A percentile compares a stretch with the other conserved stretches of the same genome.
Evolutionary conservation across 164 flowering plant genomes (phyloP).

Genomic region (Aristolochia californica): DNA sequence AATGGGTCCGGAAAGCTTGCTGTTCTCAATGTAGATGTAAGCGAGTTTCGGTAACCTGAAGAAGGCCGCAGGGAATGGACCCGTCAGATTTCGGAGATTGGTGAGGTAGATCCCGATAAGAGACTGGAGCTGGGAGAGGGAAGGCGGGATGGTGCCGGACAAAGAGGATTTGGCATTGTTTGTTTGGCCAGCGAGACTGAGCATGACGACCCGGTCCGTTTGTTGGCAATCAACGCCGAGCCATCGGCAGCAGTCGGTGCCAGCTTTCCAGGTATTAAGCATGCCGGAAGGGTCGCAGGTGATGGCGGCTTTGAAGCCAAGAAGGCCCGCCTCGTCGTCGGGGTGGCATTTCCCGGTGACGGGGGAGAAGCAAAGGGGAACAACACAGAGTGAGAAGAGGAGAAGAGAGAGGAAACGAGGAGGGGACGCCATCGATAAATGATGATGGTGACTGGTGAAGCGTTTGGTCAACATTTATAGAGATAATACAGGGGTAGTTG

Average conservation of each 20-base stretch:
- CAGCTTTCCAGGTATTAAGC: constrained; percentile 46
- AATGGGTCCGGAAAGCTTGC: constrained; percentile 43
- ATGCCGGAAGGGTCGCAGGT: constrained; percentile 45
- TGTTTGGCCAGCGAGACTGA: constrained; percentile 22
- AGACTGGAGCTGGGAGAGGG: constrained; percentile 29
- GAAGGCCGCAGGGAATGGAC: constrained; percentile 39
- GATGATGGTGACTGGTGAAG: too few relatives aligned
- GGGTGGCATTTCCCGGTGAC: constrained; percentile 36
- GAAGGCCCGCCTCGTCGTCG: constrained; percentile 47
- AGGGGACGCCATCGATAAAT: too few relatives aligned
- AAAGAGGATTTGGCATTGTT: constrained; percentile 25
- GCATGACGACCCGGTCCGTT: constrained; percentile 32
- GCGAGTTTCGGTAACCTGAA: constrained; percentile 30
- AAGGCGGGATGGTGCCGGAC: constrained; percentile 50
- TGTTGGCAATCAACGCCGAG: constrained; percentile 30
- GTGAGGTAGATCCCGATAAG: constrained; percentile 32
- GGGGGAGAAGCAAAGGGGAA: not conserved
- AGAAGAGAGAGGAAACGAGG: too few relatives aligned
- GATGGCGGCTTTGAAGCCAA: constrained; percentile 51
- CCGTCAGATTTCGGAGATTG: constrained; percentile 37
- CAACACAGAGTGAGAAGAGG: not conserved
- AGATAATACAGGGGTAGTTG: too few relatives aligned
- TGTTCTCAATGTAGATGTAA: constrained; percentile 43
- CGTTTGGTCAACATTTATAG: too few relatives aligned
- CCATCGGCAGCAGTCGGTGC: constrained; percentile 72